Evolutionary conservation across 805 yeast species (phyloP).

Genomic region (Alloascoidea hylecoeti): DNA sequence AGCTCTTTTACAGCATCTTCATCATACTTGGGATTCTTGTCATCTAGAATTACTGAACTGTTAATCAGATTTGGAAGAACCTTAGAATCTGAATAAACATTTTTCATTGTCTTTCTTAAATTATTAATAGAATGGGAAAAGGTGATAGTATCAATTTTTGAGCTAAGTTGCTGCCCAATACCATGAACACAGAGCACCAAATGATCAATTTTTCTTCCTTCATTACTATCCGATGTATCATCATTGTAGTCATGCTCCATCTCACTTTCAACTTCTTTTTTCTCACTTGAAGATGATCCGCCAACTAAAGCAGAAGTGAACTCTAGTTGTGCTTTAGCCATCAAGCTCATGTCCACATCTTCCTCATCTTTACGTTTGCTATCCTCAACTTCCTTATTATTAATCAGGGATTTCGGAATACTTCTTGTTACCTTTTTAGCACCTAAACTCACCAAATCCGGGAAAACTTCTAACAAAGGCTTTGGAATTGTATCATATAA

Average conservation of each 20-base stretch:
- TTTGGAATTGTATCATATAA: slow-evolving; percentile 6
- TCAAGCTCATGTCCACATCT: background rate
- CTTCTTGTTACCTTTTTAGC: background rate
- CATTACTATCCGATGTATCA: slow-evolving; percentile 3
- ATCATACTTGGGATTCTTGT: slow-evolving; percentile 11
- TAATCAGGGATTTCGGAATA: too few relatives aligned
- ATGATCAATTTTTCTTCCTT: slow-evolving; percentile 32
- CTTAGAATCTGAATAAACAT: slow-evolving; percentile 4
- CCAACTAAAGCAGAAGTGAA: background rate
- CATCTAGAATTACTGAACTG: slow-evolving; percentile 5
- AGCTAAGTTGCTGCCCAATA: slow-evolving; percentile 80
- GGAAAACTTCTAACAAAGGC: too few relatives aligned
- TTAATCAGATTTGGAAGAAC: background rate
- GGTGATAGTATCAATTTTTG: slow-evolving; percentile 65
- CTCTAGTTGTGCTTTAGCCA: background rate
- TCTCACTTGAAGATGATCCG: background rate
- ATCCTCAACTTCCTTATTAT: too few relatives aligned
- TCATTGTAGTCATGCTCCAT: slow-evolving; percentile 14
- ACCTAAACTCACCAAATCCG: background rate
- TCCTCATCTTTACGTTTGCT: background rate
- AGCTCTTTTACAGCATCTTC: slow-evolving; percentile 8
- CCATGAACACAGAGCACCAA: slow-evolving; percentile 88
- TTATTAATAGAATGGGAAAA: slow-evolving; percentile 75
- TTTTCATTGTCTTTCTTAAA: slow-evolving; percentile 18
- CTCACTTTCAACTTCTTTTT: slow-evolving; percentile 4